Evolutionary conservation across 1,284 basidiomycete genomes (phyloP).

Genomic region (Ceratobasidium theobromae): DNA sequence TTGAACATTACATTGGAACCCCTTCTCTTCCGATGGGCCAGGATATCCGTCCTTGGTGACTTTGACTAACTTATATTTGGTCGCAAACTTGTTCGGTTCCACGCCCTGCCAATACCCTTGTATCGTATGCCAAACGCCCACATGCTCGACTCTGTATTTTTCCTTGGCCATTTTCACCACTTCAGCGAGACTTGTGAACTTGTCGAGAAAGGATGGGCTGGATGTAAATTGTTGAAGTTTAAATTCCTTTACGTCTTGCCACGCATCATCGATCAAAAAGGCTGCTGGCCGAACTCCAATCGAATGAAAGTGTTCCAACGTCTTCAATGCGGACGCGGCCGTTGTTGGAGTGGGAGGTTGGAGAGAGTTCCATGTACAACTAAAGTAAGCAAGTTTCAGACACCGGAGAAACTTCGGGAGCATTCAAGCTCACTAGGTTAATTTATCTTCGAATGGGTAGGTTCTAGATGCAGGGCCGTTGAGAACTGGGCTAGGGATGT

Average conservation of each 20-base stretch:
- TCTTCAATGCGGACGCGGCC: constrained; percentile 25
- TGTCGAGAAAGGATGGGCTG: constrained; percentile 29
- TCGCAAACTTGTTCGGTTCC: constrained; percentile 32
- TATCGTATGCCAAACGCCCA: constrained; percentile 36
- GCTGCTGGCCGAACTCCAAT: constrained; percentile 31
- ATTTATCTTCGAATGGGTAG: constrained; percentile 4
- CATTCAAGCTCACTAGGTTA: constrained; percentile 32
- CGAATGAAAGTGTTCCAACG: constrained; percentile 24
- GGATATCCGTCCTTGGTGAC: constrained; percentile 36
- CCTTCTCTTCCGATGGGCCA: constrained; percentile 31
- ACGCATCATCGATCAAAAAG: constrained; percentile 35
- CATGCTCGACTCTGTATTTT: constrained; percentile 30
- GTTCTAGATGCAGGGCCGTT: not conserved
- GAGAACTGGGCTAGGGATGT: not conserved
- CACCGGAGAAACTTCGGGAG: not conserved
- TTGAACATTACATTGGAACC: constrained; percentile 22
- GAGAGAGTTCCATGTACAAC: constrained; percentile 36
- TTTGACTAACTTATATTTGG: constrained; percentile 32
- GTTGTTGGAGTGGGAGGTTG: constrained; percentile 33
- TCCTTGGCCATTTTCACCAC: constrained; percentile 31
- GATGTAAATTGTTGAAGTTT: constrained; percentile 33
- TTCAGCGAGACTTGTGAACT: constrained; percentile 26
- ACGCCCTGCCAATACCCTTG: constrained; percentile 35
- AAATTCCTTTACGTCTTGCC: constrained; percentile 32
- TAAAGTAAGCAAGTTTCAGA: not conserved